phyloP scores from a whole-genome alignment of 2,329 filamentous ascomycete species.

The Fusarium clavum region DNA sequence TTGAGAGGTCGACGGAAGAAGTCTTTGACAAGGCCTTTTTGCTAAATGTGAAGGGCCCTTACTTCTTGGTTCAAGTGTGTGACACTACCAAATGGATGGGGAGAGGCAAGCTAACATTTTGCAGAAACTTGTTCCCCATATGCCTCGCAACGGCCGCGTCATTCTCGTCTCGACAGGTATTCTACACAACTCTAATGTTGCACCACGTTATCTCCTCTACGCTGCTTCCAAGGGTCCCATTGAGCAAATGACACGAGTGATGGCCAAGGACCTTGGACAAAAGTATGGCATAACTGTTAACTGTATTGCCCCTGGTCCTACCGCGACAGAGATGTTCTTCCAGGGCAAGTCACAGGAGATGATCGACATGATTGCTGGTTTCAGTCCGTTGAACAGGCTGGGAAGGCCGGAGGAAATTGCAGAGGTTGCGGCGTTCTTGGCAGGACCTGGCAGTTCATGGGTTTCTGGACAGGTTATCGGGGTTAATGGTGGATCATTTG shows the following conservation, averaged over 20 bases:
- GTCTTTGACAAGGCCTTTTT: slow-evolving; percentile 7
- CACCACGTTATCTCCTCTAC: slow-evolving; percentile 18
- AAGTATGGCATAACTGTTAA: slow-evolving; percentile 16
- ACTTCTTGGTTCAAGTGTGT: slow-evolving; percentile 6
- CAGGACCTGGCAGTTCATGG: slow-evolving; percentile 11
- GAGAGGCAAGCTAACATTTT: accelerated
- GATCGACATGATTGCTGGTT: background rate
- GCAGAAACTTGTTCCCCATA: slow-evolving; percentile 8
- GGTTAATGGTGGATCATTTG: slow-evolving; percentile 17
- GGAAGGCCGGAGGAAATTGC: slow-evolving; percentile 11
- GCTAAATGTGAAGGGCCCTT: slow-evolving; percentile 7
- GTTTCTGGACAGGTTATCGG: slow-evolving; percentile 15
- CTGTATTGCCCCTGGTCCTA: slow-evolving; percentile 9
- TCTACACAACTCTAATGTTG: slow-evolving; percentile 2
- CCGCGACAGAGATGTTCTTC: slow-evolving; percentile 17
- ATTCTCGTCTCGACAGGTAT: slow-evolving; percentile 15
- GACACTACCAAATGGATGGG: accelerated
- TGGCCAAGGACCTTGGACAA: slow-evolving; percentile 12
- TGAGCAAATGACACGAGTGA: slow-evolving; percentile 15
- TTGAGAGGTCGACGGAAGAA: slow-evolving; percentile 5
- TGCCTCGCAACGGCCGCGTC: slow-evolving; percentile 3
- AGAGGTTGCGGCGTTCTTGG: slow-evolving; percentile 2
- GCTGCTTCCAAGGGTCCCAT: slow-evolving; percentile 11
- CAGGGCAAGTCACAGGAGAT: slow-evolving; percentile 14
- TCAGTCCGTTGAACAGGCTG: background rate